Percentiles rank a stretch among this genome's conserved stretches.
Conservation (phyloP, 108 stramenopile species). For the Skeletonema menzelii region DNA sequence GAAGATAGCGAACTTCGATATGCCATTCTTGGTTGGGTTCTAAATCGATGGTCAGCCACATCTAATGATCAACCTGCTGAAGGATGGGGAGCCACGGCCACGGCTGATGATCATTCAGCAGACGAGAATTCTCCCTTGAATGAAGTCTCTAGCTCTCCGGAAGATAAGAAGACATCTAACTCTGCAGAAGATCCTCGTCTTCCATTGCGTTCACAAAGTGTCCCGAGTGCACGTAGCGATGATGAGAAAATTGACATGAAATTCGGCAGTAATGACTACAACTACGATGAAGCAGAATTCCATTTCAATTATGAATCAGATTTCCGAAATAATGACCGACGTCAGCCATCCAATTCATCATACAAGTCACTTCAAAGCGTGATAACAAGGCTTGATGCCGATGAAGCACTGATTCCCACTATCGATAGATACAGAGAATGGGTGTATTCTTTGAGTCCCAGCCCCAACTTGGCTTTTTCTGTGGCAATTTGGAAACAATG, state of each 20-base stretch:
- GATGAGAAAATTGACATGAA: not conserved
- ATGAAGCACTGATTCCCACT: slow-evolving; percentile 37
- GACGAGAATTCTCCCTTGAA: not conserved
- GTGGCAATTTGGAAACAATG: slow-evolving; percentile 32
- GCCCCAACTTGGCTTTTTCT: slow-evolving; percentile 18
- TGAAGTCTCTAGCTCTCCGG: not conserved
- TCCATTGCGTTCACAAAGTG: not conserved
- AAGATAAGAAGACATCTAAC: not conserved
- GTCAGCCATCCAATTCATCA: slow-evolving; percentile 8
- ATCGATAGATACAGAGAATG: slow-evolving; percentile 27
- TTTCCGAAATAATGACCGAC: not conserved
- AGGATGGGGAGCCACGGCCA: not conserved
- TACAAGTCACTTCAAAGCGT: slow-evolving; percentile 28
- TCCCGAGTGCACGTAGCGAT: not conserved
- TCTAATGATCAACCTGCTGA: not conserved
- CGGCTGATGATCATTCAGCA: not conserved
- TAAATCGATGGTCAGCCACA: slow-evolving; percentile 30
- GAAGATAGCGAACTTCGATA: slow-evolving; percentile 33
- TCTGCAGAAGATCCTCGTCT: not conserved
- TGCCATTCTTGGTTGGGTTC: slow-evolving; percentile 35
- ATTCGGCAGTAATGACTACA: not conserved
- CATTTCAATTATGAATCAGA: not conserved
- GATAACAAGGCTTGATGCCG: slow-evolving; percentile 39
- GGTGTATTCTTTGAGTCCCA: slow-evolving; percentile 34
- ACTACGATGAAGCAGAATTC: not conserved